phyloP scores from a whole-genome alignment of 306 rosid species.

The Vigna radiata region DNA sequence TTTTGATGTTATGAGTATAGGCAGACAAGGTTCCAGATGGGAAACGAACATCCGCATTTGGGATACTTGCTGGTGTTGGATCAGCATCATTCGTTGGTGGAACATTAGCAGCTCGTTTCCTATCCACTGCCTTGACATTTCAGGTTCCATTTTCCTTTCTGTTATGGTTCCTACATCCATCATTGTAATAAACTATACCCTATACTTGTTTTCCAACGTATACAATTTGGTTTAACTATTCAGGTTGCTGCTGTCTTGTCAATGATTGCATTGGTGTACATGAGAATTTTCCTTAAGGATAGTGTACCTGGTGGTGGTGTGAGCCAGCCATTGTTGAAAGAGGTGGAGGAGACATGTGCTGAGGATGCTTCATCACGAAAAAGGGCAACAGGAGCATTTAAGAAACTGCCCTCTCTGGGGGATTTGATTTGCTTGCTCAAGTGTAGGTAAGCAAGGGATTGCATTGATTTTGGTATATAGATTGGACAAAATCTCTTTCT shows the following conservation, averaged over 20 bases:
- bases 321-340: constrained; percentile 72
- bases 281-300: constrained; percentile 87
- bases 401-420: constrained; percentile 56
- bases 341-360: constrained; percentile 16
- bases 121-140: constrained; percentile 67
- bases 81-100: constrained; percentile 78
- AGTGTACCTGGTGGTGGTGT: constrained; percentile 50
- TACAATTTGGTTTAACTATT: constrained; percentile 14
- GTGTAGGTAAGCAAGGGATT: constrained; percentile 57
- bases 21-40: constrained; percentile 66
- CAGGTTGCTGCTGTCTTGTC: constrained; percentile 74
- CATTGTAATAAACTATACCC: neutral
- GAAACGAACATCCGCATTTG: constrained; percentile 72
- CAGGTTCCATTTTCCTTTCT: constrained; percentile 52
- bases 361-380: constrained; percentile 37
- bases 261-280: constrained; percentile 65
- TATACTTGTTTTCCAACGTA: neutral
- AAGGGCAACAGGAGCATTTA: constrained; percentile 43
- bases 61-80: constrained; percentile 69
- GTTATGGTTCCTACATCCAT: neutral
- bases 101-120: constrained; percentile 78
- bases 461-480: neutral
- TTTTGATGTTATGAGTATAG: constrained; percentile 47
- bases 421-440: constrained; percentile 61
- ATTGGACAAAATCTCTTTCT: neutral